These are phyloP conservation scores for Coprinopsis strossmayeri DNA, from an alignment of 768 basidiomycete species.

Conservation along the genomic window DNA sequence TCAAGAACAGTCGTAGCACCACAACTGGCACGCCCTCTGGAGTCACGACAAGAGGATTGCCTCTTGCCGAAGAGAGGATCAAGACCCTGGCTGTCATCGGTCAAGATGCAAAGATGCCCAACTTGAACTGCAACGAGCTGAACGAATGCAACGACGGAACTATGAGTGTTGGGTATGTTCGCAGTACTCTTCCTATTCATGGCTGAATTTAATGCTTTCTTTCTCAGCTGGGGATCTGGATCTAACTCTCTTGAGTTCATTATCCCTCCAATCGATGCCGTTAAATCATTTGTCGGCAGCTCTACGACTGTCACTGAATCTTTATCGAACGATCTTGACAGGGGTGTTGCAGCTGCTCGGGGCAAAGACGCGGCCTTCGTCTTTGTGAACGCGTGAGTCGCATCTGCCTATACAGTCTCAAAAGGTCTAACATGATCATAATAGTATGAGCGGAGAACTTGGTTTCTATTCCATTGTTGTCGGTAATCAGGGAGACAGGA, in stretches of 20 bases:
- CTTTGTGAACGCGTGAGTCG: conserved; percentile 47
- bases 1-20: conserved; percentile 53
- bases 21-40: conserved; percentile 27
- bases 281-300: conserved; percentile 31
- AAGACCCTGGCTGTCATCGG: conserved; percentile 55
- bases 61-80: conserved; percentile 39
- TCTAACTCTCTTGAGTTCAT: conserved; percentile 40
- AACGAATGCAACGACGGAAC: conserved; percentile 54
- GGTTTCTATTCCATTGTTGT: conserved; percentile 55
- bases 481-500: conserved; percentile 55
- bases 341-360: conserved; percentile 31
- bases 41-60: conserved; percentile 33
- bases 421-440: conserved; percentile 18
- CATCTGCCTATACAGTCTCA: conserved; percentile 13
- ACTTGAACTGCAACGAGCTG: conserved; percentile 36
- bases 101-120: conserved; percentile 50
- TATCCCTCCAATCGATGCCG: conserved; percentile 41
- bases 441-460: conserved; percentile 44
- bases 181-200: conserved; percentile 12
- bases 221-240: conserved; percentile 42
- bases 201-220: conserved; percentile 1
- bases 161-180: conserved; percentile 54
- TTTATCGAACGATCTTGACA: conserved; percentile 35
- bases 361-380: conserved; percentile 54
- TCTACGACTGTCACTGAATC: conserved; percentile 36